Conservation (phyloP, 176 grass and related monocot genomes). For the Rhynchospora breviuscula region DNA sequence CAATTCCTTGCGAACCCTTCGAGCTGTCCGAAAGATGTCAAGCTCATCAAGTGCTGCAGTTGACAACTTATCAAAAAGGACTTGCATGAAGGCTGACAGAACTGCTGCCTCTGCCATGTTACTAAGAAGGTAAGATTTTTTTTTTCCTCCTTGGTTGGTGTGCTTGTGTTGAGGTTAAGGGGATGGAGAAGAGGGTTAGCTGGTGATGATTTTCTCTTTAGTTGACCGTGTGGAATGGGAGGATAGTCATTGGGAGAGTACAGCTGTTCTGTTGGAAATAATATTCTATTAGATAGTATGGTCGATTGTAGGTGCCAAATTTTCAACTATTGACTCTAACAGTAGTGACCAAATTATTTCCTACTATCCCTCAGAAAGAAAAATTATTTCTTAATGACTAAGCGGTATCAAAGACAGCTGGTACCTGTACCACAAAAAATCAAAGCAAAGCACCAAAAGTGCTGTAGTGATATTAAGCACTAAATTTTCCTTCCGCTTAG, state of each 20-base stretch:
- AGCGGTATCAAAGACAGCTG: too few relatives aligned
- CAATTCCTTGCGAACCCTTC: constrained; percentile 38
- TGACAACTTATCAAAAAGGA: constrained; percentile 57
- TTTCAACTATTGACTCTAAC: too few relatives aligned
- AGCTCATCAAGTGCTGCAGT: constrained; percentile 37
- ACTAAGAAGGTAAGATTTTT: neutral
- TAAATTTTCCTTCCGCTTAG: too few relatives aligned
- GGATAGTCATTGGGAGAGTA: neutral
- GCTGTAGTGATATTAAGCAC: too few relatives aligned
- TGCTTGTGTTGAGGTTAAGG: neutral
- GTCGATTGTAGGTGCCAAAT: neutral
- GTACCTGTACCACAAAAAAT: too few relatives aligned
- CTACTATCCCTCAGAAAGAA: too few relatives aligned
- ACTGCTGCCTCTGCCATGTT: constrained; percentile 37
- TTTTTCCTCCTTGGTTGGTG: neutral
- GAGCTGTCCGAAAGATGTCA: constrained; percentile 25
- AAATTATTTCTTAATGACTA: too few relatives aligned
- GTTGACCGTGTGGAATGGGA: neutral
- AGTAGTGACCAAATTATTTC: too few relatives aligned
- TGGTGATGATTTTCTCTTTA: neutral
- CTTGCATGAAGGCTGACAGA: constrained; percentile 65
- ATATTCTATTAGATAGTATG: neutral
- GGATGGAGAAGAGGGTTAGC: neutral
- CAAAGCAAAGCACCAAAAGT: too few relatives aligned
- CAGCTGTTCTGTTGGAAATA: neutral